Conservation (phyloP, 2,329 filamentous ascomycete species). For the Cordyceps farinosa region DNA sequence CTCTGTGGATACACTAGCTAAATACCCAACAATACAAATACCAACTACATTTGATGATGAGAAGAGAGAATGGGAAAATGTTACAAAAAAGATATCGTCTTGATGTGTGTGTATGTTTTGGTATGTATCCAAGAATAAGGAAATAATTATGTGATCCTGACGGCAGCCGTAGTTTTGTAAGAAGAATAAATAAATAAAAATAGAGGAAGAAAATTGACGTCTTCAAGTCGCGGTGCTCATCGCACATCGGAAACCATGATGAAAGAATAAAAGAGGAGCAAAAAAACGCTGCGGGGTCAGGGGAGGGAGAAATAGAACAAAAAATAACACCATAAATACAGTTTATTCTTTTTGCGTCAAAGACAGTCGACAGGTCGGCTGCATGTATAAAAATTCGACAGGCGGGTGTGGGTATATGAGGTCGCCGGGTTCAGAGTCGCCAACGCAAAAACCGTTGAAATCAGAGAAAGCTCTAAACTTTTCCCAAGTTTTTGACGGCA, state of each 20-base stretch:
- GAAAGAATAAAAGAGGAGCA: not conserved
- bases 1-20: not conserved
- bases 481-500: no score
- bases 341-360: not conserved
- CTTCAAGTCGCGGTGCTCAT: not conserved
- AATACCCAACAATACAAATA: not conserved
- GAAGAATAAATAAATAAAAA: not conserved
- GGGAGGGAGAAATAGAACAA: not conserved
- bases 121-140: not conserved
- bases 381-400: not conserved
- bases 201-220: not conserved
- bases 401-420: not conserved
- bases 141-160: slow-evolving; percentile 9
- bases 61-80: not conserved
- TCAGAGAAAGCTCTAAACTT: no score
- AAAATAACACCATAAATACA: not conserved
- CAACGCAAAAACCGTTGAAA: no score
- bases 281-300: not conserved
- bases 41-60: not conserved
- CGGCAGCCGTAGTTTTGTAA: not conserved
- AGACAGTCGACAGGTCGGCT: not conserved
- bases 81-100: not conserved
- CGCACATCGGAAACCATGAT: not conserved
- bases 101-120: not conserved
- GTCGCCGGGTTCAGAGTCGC: not conserved